Base-by-base conservation (phyloP, 306 rosid species). In the Vigna mungo region DNA sequence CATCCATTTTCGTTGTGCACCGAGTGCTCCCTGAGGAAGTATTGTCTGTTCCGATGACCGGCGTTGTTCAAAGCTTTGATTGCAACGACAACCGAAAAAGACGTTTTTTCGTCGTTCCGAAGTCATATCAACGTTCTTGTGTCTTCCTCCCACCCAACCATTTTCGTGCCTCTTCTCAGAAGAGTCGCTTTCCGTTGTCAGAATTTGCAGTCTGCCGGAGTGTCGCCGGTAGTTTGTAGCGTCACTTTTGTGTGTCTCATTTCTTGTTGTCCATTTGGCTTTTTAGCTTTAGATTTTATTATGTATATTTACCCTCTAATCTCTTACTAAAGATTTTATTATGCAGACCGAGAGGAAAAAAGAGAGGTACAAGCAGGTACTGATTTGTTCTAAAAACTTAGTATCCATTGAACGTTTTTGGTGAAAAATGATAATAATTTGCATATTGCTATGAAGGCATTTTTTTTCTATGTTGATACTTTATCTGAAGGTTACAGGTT, bases 341-440 rank as follows among this genome's bases (percentile, higher is more conserved):
- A 39, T 84, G 87, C 91, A 95, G 97, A 89, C 81, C 36, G 92
- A 85, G 83, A 87, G 84, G 82, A 79, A 77, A 20, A 90, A 84
- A 85, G 88, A 87, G 82, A 89, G 99, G 80, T 80, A 46, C 78
- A 89, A 89, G 83, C 96, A 92, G 97, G 99, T 95, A 91, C 25
- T 75, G 21, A 15, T 84, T 52, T 75, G 6, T 43, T 68, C 54
- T 78, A 23, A 56, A 13, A 23, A 71, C 18, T 74, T 74, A 51
- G 30, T 20, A 20, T 0, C 0, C 47, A 18, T 77, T 71, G 37
- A 21, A 51, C 47, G 36, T 25, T 65, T 39, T 34, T 46, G 49
- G 47, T 72, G 61, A 58, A 47, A 68, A 17, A 46, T 47, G 46
- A 48, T 34, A 49, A 18, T 9, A 32, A 55, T 37, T 70, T 51